phyloP scores from a whole-genome alignment of 202 grass and related monocot species.

The Hordeum pubiflorum region DNA sequence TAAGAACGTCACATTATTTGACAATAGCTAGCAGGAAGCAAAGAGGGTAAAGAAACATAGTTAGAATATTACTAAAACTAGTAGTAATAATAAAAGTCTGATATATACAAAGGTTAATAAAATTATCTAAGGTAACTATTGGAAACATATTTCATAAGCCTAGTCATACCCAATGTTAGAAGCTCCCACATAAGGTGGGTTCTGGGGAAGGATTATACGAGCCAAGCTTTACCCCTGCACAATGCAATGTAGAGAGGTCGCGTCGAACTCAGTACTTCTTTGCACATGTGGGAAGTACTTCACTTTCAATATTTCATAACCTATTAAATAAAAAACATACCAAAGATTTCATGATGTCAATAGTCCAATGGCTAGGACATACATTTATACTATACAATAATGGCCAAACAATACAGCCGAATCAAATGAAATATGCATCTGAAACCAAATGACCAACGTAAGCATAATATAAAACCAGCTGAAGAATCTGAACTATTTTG shows the following conservation, averaged over 20 bases:
- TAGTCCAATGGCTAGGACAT: background rate
- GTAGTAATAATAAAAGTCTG: background rate
- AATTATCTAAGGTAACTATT: background rate
- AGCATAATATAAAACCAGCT: too few relatives aligned
- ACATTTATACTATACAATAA: background rate
- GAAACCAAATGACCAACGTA: too few relatives aligned
- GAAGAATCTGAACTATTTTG: background rate
- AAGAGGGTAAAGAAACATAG: background rate
- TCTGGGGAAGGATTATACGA: background rate
- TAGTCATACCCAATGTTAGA: background rate
- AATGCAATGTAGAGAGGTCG: too few relatives aligned
- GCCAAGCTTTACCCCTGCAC: background rate
- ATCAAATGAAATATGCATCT: background rate
- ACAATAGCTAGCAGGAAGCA: background rate
- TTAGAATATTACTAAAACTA: background rate
- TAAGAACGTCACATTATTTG: background rate
- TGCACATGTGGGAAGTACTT: too few relatives aligned
- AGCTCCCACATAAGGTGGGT: background rate
- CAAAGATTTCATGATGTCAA: background rate
- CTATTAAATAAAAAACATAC: background rate
- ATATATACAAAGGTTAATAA: background rate
- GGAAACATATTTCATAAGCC: background rate
- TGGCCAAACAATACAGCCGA: background rate
- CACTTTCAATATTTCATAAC: background rate
- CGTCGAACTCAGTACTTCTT: too few relatives aligned